Percentiles rank a stretch among this genome's conserved stretches.
These are phyloP conservation scores for Phialophora tarda DNA, from an alignment of 2,329 filamentous ascomycete species.

Conservation along the genomic window DNA sequence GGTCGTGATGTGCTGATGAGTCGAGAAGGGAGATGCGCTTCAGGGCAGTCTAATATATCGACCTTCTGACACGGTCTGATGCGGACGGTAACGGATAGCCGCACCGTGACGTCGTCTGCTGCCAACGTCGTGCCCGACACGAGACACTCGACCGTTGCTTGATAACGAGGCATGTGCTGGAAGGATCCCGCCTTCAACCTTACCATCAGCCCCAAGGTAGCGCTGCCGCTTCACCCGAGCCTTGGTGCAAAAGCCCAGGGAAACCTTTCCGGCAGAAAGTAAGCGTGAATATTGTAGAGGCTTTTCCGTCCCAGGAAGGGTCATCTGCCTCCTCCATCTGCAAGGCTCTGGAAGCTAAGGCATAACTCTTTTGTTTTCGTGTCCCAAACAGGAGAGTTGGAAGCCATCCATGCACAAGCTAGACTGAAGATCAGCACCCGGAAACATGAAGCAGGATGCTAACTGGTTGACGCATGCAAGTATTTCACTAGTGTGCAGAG, in stretches of 20 bases:
- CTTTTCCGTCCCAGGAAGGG: constrained; percentile 17
- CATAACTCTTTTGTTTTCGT: constrained; percentile 5
- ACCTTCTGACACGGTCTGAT: not conserved
- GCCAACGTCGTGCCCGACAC: not conserved
- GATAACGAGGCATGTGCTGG: not conserved
- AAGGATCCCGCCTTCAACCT: not conserved
- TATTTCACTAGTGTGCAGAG: not conserved
- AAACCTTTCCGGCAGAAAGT: constrained; percentile 20
- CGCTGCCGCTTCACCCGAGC: constrained; percentile 5
- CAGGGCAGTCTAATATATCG: constrained; percentile 19
- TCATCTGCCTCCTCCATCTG: constrained; percentile 19
- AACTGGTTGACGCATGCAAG: constrained; percentile 1
- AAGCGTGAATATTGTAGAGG: constrained; percentile 17
- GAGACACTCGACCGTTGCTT: not conserved
- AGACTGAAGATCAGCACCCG: constrained; percentile 6
- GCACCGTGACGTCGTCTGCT: constrained; percentile 16
- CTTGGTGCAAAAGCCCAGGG: not conserved
- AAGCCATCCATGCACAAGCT: constrained; percentile 20
- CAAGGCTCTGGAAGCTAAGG: constrained; percentile 23
- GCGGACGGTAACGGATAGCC: constrained; percentile 16
- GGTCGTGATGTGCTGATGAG: constrained; percentile 15
- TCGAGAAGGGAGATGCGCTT: not conserved
- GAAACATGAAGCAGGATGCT: constrained; percentile 11
- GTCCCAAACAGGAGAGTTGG: constrained; percentile 15
- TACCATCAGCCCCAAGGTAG: not conserved